Base-by-base conservation (phyloP, 2,329 filamentous ascomycete species). In the Scytalidium lignicola region DNA sequence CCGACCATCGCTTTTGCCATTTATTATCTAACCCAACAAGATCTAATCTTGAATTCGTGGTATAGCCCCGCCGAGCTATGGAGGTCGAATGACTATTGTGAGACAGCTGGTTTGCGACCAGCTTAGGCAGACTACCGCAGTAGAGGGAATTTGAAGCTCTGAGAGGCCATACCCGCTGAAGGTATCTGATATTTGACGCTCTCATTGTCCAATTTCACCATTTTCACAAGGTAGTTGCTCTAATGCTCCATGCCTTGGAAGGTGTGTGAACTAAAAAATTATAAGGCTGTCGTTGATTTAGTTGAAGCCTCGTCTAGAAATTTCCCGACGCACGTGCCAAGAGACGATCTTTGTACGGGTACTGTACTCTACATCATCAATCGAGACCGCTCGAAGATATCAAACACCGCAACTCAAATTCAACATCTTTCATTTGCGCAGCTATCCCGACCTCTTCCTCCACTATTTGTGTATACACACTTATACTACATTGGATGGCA, bases 1-100 rank as follows among this genome's bases (percentile, higher is more conserved):
- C 22, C 15, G 44, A 23, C 60, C 62, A 63, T 49, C 44, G 45
- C 8, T 29, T 15, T 18, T 53, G 59, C 60, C 62, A 65, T 58
- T 63, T 61, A 40, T 45, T 47, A 47, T 64, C 62, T 26, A 56
- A 37, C 15, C 41, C 29, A 18, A 53, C 52, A 10, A 64, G 51
- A 39, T 63, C 49, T 23, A 64, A 40, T 41, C 28, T 53, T n/a
- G 37, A 28, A 17, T 47, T 13, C 15, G 32, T 37, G 15, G 32
- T 13, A 37, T 37, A 37, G 32, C 32, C 32, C 32, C 32, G 32
- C 32, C 32, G 32, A 17, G 12, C 32, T 15, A 37, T 37, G 12
- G 15, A 37, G 8, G 32, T 37, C 8, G 32, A 13, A 37, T 5
- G 12, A 15, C n/a, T 13, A 37, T 37, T 37, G 32, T n/a, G n/a